phyloP scores from a whole-genome alignment of 495 filamentous ascomycete species.

The Talaromyces stipitatus region DNA sequence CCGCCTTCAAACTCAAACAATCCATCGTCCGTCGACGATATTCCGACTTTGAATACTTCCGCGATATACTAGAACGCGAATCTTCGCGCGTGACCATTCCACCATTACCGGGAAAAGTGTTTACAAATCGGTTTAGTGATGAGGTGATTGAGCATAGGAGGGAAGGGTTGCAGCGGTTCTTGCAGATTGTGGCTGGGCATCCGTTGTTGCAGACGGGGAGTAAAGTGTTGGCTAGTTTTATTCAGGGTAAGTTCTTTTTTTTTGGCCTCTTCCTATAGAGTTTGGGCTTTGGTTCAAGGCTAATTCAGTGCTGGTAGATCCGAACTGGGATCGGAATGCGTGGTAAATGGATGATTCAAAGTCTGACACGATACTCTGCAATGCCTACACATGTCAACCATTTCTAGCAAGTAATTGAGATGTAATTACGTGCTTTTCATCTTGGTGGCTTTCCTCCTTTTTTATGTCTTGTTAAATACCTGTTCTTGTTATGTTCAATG shows the following conservation, averaged over 20 bases:
- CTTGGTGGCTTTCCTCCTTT: neutral
- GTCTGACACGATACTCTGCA: neutral
- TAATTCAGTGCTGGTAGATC: slow-evolving; percentile 37
- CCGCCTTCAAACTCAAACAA: slow-evolving; percentile 84
- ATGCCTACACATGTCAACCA: neutral
- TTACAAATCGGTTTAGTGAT: slow-evolving; percentile 96
- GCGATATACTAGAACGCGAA: slow-evolving; percentile 95
- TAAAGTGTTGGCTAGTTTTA: slow-evolving; percentile 90
- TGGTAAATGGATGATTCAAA: slow-evolving; percentile 39
- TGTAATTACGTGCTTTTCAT: neutral
- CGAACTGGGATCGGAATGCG: slow-evolving; percentile 73
- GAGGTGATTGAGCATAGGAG: slow-evolving; percentile 96
- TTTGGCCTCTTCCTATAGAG: slow-evolving; percentile 6
- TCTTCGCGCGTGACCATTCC: slow-evolving; percentile 91
- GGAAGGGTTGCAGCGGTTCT: slow-evolving; percentile 86
- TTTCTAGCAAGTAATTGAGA: neutral
- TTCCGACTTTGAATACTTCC: slow-evolving; percentile 97
- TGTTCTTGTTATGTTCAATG: neutral
- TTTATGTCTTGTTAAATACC: neutral
- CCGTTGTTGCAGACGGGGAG: slow-evolving; percentile 95
- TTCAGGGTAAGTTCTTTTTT: slow-evolving; percentile 70
- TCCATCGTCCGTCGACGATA: slow-evolving; percentile 87
- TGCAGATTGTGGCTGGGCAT: slow-evolving; percentile 97
- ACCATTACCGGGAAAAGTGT: slow-evolving; percentile 92
- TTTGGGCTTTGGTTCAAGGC: slow-evolving; percentile 1